Percentiles rank a stretch among this genome's conserved stretches.
phyloP scores from a whole-genome alignment of 1,284 basidiomycete species.

The Trichosporon inkin region DNA sequence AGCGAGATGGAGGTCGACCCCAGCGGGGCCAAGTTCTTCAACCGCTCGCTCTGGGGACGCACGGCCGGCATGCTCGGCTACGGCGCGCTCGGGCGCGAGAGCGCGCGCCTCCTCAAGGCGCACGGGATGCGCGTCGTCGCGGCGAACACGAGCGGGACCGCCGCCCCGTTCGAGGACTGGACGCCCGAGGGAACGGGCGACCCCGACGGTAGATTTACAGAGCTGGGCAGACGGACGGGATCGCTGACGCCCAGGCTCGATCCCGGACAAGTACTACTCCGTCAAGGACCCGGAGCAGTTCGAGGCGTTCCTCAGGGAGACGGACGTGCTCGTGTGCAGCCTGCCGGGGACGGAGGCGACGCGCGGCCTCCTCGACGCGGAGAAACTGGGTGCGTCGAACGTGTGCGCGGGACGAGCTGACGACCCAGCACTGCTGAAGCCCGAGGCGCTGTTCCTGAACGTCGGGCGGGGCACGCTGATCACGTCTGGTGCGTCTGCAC shows the following conservation, averaged over 20 bases:
- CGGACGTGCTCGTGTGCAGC: conserved; percentile 43
- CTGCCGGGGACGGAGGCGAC: conserved; percentile 44
- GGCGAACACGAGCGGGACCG: conserved; percentile 45
- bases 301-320: conserved; percentile 39
- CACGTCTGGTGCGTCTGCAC: conserved; percentile 28
- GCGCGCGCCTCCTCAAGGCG: conserved; percentile 41
- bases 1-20: conserved; percentile 30
- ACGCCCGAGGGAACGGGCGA: conserved; percentile 38
- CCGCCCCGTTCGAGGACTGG: conserved; percentile 13
- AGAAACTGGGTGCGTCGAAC: conserved; percentile 35
- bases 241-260: conserved; percentile 25
- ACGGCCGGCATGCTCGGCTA: conserved; percentile 46
- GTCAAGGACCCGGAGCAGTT: conserved; percentile 36
- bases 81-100: conserved; percentile 41
- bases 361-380: conserved; percentile 35
- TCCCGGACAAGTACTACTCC: conserved; percentile 45
- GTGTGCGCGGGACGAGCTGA: background rate
- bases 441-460: conserved; percentile 43
- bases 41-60: conserved; percentile 32
- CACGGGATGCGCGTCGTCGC: conserved; percentile 44
- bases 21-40: conserved; percentile 29
- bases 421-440: conserved; percentile 28
- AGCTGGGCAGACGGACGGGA: background rate
- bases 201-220: conserved; percentile 36
- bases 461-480: conserved; percentile 44